A percentile compares a stretch with the other conserved stretches of the same genome.
These are phyloP conservation scores for Discostella pseudostelligera DNA, from an alignment of 108 stramenopile genomes.

Conservation along the genomic window DNA sequence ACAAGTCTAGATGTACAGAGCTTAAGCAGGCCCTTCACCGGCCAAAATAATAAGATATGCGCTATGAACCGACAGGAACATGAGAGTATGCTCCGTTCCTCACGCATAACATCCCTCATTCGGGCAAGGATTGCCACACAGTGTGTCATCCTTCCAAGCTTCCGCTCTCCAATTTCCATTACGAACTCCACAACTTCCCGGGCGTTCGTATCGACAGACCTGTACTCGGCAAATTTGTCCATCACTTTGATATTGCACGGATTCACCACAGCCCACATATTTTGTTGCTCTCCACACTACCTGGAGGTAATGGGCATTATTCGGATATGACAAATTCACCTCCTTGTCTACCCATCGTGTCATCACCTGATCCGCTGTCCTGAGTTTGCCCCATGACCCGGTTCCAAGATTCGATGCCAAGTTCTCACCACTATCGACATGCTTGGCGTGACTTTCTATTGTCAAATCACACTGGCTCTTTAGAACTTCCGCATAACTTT, in stretches of 20 bases:
- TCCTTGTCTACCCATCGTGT: constrained; percentile 30
- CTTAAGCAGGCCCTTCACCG: no score
- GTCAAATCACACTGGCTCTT: not conserved
- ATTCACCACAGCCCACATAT: constrained; percentile 37
- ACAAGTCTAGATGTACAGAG: no score
- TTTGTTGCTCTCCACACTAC: constrained; percentile 34
- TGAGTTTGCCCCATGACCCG: not conserved
- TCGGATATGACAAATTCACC: constrained; percentile 2
- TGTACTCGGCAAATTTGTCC: constrained; percentile 17
- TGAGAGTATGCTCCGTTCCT: no score
- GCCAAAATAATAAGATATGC: no score
- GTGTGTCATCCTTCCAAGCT: constrained; percentile 6
- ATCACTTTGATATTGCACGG: not conserved
- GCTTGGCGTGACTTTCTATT: constrained; percentile 6
- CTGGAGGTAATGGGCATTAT: constrained; percentile 31
- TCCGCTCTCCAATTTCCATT: constrained; percentile 3
- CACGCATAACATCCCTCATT: constrained; percentile 1
- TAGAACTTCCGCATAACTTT: constrained; percentile 4
- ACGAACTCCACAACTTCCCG: constrained; percentile 10
- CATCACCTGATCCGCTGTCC: constrained; percentile 2
- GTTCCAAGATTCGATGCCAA: constrained; percentile 13
- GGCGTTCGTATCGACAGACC: constrained; percentile 31
- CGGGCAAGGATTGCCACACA: not conserved
- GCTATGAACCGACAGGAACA: no score
- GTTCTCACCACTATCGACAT: constrained; percentile 9